Evolutionary conservation across 106 monocot genomes (phyloP).

Genomic region (Phalaenopsis equestris): DNA sequence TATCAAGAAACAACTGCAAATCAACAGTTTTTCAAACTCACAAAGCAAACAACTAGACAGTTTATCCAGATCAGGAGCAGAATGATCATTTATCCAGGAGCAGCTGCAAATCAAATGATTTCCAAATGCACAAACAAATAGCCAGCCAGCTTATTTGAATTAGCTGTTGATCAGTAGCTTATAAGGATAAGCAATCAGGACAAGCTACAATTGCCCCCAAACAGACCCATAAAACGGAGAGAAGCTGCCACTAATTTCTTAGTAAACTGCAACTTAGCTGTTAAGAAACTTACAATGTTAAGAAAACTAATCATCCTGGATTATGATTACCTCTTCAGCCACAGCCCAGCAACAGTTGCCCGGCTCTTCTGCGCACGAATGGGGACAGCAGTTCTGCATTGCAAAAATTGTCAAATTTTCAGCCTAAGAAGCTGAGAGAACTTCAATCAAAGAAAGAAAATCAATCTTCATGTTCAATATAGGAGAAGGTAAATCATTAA

Average conservation of each 20-base stretch:
- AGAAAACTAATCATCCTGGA: conserved; percentile 31
- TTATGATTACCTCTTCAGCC: conserved; percentile 43
- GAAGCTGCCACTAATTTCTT: neutral
- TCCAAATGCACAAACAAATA: too few relatives aligned
- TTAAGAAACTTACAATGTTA: neutral
- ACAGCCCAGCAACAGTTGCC: conserved; percentile 37
- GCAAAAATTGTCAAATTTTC: neutral
- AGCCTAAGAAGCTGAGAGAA: neutral
- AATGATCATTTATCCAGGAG: too few relatives aligned
- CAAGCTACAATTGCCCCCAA: too few relatives aligned
- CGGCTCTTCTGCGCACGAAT: conserved; percentile 9
- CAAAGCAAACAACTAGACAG: too few relatives aligned
- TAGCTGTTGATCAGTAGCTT: too few relatives aligned
- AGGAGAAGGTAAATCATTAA: neutral
- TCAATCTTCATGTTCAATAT: neutral
- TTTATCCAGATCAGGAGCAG: too few relatives aligned
- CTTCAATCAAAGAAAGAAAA: neutral
- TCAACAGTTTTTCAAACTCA: too few relatives aligned
- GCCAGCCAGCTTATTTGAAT: too few relatives aligned
- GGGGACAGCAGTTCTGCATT: conserved; percentile 42
- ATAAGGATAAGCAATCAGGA: too few relatives aligned
- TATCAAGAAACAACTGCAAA: too few relatives aligned
- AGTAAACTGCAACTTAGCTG: neutral
- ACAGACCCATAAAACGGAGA: neutral
- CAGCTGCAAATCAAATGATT: too few relatives aligned